Evolutionary conservation across 2,329 filamentous ascomycete species (phyloP).

Genomic region (Botrytis sinoallii): DNA sequence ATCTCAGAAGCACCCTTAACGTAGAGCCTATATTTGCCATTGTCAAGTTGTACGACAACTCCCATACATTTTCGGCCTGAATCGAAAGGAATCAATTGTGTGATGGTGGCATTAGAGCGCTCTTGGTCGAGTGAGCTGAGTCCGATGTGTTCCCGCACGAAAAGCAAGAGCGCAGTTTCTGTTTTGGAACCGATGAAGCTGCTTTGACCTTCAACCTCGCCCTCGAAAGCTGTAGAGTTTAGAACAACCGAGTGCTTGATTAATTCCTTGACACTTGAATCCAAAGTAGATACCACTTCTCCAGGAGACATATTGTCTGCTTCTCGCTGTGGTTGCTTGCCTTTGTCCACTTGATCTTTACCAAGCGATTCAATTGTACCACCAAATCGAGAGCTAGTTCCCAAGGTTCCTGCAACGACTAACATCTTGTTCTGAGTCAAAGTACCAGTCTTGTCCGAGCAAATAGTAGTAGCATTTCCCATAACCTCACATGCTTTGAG

Average conservation of each 20-base stretch:
- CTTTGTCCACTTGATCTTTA: constrained; percentile 25
- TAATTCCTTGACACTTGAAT: constrained; percentile 38
- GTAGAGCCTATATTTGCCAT: constrained; percentile 44
- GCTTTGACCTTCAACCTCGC: constrained; percentile 55
- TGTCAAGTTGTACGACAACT: constrained; percentile 53
- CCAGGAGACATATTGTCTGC: constrained; percentile 32
- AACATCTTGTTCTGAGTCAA: constrained; percentile 75
- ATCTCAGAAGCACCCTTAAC: constrained; percentile 56
- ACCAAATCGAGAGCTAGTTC: constrained; percentile 55
- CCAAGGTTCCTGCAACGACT: constrained; percentile 69
- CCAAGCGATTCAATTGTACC: constrained; percentile 35
- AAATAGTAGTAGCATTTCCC: constrained; percentile 72
- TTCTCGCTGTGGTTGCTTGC: constrained; percentile 29
- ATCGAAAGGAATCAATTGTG: constrained; percentile 46
- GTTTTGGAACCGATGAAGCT: constrained; percentile 74
- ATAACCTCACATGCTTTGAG: constrained; percentile 68
- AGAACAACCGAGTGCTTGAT: constrained; percentile 62
- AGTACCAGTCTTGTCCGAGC: constrained; percentile 76
- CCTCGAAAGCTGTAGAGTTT: constrained; percentile 69
- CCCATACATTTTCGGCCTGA: constrained; percentile 64
- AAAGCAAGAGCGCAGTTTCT: constrained; percentile 70
- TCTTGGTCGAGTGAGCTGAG: constrained; percentile 61
- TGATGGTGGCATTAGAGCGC: constrained; percentile 58
- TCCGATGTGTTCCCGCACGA: constrained; percentile 62
- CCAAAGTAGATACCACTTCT: constrained; percentile 35